These are phyloP conservation scores for Bjerkandera adusta DNA, from an alignment of 1,284 basidiomycete genomes.

Conservation along the genomic window DNA sequence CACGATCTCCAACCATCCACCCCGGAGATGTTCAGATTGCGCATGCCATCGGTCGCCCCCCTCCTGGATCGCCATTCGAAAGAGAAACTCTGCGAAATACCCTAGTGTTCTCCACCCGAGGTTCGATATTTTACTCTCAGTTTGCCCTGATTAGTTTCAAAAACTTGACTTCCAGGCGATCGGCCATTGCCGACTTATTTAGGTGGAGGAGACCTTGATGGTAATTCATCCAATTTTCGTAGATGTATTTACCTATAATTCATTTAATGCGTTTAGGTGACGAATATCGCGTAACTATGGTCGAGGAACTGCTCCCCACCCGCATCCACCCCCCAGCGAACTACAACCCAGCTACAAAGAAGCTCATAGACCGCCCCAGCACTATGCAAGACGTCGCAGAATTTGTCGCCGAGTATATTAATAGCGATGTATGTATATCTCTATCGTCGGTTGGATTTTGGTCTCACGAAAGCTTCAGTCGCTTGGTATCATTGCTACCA, in stretches of 20 bases:
- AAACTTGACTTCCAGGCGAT: constrained; percentile 36
- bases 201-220: constrained; percentile 67
- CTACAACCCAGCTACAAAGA: constrained; percentile 50
- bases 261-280: constrained; percentile 32
- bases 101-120: constrained; percentile 56
- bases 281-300: constrained; percentile 49
- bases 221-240: constrained; percentile 29
- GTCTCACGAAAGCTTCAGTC: constrained; percentile 34
- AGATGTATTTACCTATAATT: constrained; percentile 40
- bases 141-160: not conserved
- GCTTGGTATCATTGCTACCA: constrained; percentile 59
- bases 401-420: constrained; percentile 73
- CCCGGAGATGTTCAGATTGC: constrained; percentile 68
- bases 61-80: constrained; percentile 47
- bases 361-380: constrained; percentile 48
- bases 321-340: constrained; percentile 39
- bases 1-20: constrained; percentile 64
- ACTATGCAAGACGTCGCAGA: constrained; percentile 71
- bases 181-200: constrained; percentile 59
- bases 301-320: constrained; percentile 18
- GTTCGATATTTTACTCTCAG: constrained; percentile 27
- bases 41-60: constrained; percentile 57
- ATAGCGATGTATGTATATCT: constrained; percentile 48
- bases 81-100: constrained; percentile 51
- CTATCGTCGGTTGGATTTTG: constrained; percentile 9